Base-by-base conservation (phyloP, 2,329 filamentous ascomycete genomes). In the Cercospora sp. region DNA sequence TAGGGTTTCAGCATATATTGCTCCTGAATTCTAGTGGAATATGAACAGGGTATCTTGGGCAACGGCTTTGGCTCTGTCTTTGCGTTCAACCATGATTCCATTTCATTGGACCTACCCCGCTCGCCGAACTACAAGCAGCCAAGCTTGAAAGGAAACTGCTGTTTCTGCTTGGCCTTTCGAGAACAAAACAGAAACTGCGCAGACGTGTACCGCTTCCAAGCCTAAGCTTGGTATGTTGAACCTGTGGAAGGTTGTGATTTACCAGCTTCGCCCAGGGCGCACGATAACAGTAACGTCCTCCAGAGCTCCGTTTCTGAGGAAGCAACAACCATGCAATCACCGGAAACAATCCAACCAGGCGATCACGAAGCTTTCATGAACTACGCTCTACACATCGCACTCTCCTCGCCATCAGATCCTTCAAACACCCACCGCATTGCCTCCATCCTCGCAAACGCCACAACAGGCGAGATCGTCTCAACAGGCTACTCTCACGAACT, bases 401-500 rank as follows among this genome's bases (percentile, higher is more conserved):
- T 28, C 16, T 31, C n/a, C 48, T 23, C 63, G 20, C 45, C 45
- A 6, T 16, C 45, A 51, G 20, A 51, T 9, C 4, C 20, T 3
- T 16, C 55, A 12, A 57, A 59, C 7, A 65, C 58, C 31, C 59
- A 42, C 26, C 53, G 63, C 36, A 57, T 65, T 13, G 63, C 53
- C 28, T 36, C 63, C 12, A 1, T 65, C 36, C 53, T 65, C 23
- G 20, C 42, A 18, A 45, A 65, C 36, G 53, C 26, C 12, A 28
- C 18, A 23, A 65, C 63, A 9, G 63, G 63, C 20, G 2, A 60
- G 30, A 65, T 65, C 6, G 23, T 65, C 8, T 60, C 63, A 12
- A 65, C 63, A 13, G 63, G 63, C 39, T 60, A 60, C 53, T 48
- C 63, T 9, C 53, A 48, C 13, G 33, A 65, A 45, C 12, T 65